Conservation (phyloP, 768 basidiomycete genomes). For the Tricholoma bakamatsutake region DNA sequence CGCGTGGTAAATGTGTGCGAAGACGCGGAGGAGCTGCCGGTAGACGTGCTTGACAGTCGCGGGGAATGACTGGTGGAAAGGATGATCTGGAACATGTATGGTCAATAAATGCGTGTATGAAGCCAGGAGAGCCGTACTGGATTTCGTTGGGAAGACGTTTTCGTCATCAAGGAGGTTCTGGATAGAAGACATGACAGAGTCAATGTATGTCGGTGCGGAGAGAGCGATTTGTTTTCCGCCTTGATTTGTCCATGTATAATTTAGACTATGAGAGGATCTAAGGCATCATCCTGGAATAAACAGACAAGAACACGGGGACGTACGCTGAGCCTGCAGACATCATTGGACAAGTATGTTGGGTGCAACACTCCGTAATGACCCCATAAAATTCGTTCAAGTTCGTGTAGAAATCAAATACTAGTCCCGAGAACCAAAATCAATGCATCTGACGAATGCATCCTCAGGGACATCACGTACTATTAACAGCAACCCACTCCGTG, state of each 20-base stretch:
- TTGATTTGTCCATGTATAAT: constrained; percentile 93
- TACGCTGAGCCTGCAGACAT: constrained; percentile 78
- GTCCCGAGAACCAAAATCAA: not conserved
- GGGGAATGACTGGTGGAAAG: constrained; percentile 86
- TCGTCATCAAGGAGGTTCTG: constrained; percentile 95
- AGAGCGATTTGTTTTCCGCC: constrained; percentile 83
- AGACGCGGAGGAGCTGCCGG: constrained; percentile 93
- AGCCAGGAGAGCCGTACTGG: constrained; percentile 49
- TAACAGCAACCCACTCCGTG: constrained; percentile 96
- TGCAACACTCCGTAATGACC: constrained; percentile 89
- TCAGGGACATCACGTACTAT: constrained; percentile 49
- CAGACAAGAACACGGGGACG: constrained; percentile 42
- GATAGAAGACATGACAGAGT: constrained; percentile 96
- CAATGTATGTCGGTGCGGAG: constrained; percentile 93
- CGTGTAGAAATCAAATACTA: constrained; percentile 96
- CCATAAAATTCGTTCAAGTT: constrained; percentile 98
- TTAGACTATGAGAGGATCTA: constrained; percentile 47
- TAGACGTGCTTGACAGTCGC: constrained; percentile 90
- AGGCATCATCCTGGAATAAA: not conserved
- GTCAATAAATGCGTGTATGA: not conserved
- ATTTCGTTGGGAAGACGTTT: constrained; percentile 89
- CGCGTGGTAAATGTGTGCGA: constrained; percentile 95
- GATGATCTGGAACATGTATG: constrained; percentile 49
- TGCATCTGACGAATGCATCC: not conserved
- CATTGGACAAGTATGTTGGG: constrained; percentile 80